Evolutionary conservation across 2,329 filamentous ascomycete species (phyloP).

Genomic region (Alternaria arbusti): DNA sequence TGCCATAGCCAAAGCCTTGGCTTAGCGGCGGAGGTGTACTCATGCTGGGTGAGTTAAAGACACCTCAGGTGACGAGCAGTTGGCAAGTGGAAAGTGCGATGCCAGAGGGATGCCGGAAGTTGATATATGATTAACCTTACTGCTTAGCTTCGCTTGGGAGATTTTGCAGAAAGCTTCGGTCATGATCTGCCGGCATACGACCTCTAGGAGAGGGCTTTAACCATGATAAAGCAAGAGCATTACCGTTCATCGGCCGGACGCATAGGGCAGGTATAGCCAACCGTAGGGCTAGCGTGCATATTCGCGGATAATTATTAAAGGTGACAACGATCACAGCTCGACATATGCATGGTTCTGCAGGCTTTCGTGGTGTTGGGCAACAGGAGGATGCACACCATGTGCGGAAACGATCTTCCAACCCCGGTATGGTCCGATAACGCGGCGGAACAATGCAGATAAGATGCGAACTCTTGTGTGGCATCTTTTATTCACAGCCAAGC

Average conservation of each 20-base stretch:
- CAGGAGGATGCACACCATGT: constrained; percentile 6
- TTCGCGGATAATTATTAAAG: background rate
- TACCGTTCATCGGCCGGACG: constrained; percentile 2
- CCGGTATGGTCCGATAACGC: constrained; percentile 10
- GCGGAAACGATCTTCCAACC: constrained; percentile 17
- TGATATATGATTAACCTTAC: background rate
- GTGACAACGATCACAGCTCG: constrained; percentile 8
- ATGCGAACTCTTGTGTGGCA: constrained; percentile 16
- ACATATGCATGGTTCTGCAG: constrained; percentile 17
- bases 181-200: background rate
- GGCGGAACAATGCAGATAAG: constrained; percentile 28
- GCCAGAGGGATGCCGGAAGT: background rate
- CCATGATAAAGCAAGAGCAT: constrained; percentile 18
- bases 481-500: background rate
- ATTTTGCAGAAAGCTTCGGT: background rate
- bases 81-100: background rate
- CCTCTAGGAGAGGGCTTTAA: background rate
- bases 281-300: constrained; percentile 4
- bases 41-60: background rate
- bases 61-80: background rate
- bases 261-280: constrained; percentile 9
- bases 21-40: constrained; percentile 44
- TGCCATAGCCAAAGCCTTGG: constrained; percentile 77
- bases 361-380: constrained; percentile 4
- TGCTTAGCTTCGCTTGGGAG: background rate